Evolutionary conservation across 1,139 yeast genomes (phyloP).

Genomic region (Meyerozyma carpophila): DNA sequence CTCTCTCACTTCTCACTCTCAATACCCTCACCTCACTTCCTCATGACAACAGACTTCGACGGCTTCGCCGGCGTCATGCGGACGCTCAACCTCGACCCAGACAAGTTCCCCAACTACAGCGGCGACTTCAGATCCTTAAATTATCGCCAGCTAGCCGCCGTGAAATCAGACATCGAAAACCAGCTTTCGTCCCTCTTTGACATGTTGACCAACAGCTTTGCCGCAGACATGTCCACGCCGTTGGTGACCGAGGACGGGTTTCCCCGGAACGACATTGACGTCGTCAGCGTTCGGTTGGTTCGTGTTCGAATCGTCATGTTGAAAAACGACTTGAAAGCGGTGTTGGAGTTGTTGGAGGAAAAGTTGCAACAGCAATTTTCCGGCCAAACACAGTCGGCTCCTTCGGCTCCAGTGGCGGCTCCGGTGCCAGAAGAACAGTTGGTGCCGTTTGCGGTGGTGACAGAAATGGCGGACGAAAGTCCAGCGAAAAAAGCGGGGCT

Average conservation of each 20-base stretch:
- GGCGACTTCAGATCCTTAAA: constrained; percentile 15
- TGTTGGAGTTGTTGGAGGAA: constrained; percentile 45
- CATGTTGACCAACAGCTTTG: constrained; percentile 22
- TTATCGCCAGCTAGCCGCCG: constrained; percentile 23
- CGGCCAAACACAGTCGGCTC: not conserved
- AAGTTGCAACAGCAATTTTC: constrained; percentile 42
- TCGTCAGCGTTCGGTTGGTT: constrained; percentile 57
- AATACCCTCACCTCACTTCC: not conserved
- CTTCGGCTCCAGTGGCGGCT: not conserved
- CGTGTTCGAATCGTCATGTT: constrained; percentile 62
- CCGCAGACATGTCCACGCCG: constrained; percentile 48
- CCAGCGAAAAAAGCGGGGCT: constrained; percentile 45
- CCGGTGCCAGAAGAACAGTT: not conserved
- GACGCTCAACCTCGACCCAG: constrained; percentile 29
- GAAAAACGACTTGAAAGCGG: constrained; percentile 57
- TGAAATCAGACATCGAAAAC: constrained; percentile 28
- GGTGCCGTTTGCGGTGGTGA: constrained; percentile 54
- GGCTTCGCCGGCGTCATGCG: constrained; percentile 38
- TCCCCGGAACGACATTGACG: constrained; percentile 82
- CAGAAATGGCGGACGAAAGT: constrained; percentile 40
- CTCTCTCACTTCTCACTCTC: not conserved
- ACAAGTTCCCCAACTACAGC: constrained; percentile 18
- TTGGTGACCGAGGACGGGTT: constrained; percentile 71
- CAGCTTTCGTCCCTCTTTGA: constrained; percentile 30
- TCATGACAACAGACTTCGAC: constrained; percentile 9